Percentiles rank a stretch among this genome's conserved stretches.
Evolutionary conservation across 2,329 filamentous ascomycete genomes (phyloP).

Genomic region (Dactylellina cionopaga): DNA sequence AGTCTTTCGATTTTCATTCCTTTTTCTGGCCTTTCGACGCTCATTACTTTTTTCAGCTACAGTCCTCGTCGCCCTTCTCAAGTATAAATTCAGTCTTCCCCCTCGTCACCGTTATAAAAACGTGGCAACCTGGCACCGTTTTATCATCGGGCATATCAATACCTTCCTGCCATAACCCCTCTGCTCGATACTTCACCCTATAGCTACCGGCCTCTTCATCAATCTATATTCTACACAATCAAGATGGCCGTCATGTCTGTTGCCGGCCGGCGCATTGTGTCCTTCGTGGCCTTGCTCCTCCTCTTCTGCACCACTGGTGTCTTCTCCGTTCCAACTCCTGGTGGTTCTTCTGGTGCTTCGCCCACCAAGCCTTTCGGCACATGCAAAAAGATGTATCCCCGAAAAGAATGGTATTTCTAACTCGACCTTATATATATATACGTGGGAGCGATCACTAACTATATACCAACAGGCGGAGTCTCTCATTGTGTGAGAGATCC

Average conservation of each 20-base stretch:
- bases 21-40: slow-evolving; percentile 23
- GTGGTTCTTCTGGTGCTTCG: background rate
- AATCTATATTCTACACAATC: slow-evolving; percentile 9
- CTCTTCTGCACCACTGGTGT: slow-evolving; percentile 26
- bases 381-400: slow-evolving; percentile 1
- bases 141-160: slow-evolving; percentile 46
- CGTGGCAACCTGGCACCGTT: slow-evolving; percentile 53
- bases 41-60: slow-evolving; percentile 44
- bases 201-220: slow-evolving; percentile 36
- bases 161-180: slow-evolving; percentile 25
- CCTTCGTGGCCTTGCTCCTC: slow-evolving; percentile 17
- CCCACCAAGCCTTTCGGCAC: slow-evolving; percentile 10
- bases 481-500: slow-evolving; percentile 53
- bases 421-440: background rate
- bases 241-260: slow-evolving; percentile 49
- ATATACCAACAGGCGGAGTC: slow-evolving; percentile 44
- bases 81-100: slow-evolving; percentile 48
- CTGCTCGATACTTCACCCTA: slow-evolving; percentile 36
- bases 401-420: slow-evolving; percentile 36
- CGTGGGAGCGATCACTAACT: background rate
- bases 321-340: slow-evolving; percentile 22
- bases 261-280: slow-evolving; percentile 36
- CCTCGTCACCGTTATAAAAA: slow-evolving; percentile 52
- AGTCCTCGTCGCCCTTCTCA: slow-evolving; percentile 24
- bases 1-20: slow-evolving; percentile 7